Evolutionary conservation across 371 early-diverging fungal genomes (phyloP), one percentile per base, ranked within the genome.

Genomic region (Batrachochytrium dendrobatidis): DNA sequence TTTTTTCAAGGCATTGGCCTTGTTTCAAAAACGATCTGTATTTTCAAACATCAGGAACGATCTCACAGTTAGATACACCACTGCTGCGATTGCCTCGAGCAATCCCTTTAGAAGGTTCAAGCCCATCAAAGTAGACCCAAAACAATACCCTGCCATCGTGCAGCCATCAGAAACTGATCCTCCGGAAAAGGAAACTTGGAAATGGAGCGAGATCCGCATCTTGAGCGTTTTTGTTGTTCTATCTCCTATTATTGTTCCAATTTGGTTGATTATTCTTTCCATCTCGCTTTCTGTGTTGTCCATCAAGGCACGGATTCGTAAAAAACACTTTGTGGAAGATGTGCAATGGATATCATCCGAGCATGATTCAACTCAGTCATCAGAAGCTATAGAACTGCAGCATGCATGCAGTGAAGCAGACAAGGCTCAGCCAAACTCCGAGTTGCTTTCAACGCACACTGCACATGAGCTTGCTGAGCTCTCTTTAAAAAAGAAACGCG

Each of bases 41-140:
- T 83, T 82, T 58, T 82, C 84, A 25, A 86, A 86, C 44, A 66
- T 74, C 0, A 57, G 60, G 2, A 81, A 83, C 62, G 86, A 86
- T 63, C 73, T 79, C 10, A 81, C 79, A 0, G 86, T 85, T 0
- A 79, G 80, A 7, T 84, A 77, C 55, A 83, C 84, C 80, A 84
- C 85, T 1, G 77, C 84, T 17, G 78, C 83, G 5, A 75, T 86
- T 46, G 71, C 76, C 28, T 58, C 66, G 25, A 63, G 64, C 20
- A 71, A 84, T 35, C 54, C 32, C 2, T 53, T n/a, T 20, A 3
- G 7, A 20, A 3, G 35, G 32, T 3, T 2, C 54, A 34, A 49
- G 25, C 25, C 5, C 2, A 18, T 26, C 50, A 12, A 17, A 24
- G 18, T 17, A 10, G 2, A 3, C 5, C 6, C 46, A 45, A 26